Evolutionary conservation across 305 asterid species (phyloP).

Genomic region (Caryopteris hybrid): DNA sequence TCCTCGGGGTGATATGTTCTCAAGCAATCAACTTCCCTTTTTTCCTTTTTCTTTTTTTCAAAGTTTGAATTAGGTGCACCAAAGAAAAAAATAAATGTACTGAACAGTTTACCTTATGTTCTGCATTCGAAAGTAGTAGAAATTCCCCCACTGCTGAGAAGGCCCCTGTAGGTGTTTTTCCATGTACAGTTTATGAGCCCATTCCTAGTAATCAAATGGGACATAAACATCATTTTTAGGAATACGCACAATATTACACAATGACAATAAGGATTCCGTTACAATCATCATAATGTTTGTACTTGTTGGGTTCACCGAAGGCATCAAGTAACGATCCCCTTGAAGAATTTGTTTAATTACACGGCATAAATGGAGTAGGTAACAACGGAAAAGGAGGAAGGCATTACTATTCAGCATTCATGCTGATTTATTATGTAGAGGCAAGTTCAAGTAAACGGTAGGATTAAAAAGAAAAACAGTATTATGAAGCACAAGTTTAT

Average conservation of each 20-base stretch:
- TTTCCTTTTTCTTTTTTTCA: too few species aligned
- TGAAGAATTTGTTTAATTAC: neutral
- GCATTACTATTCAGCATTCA: neutral
- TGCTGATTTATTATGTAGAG: neutral
- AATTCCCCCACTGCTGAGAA: constrained; percentile 99
- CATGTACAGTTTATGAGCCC: constrained; percentile 92
- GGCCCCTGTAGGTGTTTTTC: constrained; percentile 98
- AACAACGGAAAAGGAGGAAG: neutral
- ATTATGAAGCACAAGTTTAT: neutral
- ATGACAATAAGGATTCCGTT: neutral
- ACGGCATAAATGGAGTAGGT: neutral
- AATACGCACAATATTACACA: neutral
- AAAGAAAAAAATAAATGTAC: too few species aligned
- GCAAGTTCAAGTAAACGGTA: neutral
- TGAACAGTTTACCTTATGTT: constrained; percentile 59
- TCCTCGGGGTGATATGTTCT: neutral
- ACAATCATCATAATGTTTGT: neutral
- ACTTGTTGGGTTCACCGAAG: neutral
- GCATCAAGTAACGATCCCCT: neutral
- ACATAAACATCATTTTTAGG: constrained; percentile 4
- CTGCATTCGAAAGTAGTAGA: constrained; percentile 93
- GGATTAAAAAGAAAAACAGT: neutral
- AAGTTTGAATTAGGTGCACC: too few species aligned
- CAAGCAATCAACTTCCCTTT: neutral
- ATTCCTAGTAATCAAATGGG: constrained; percentile 49